phyloP scores from a whole-genome alignment of 2,329 filamentous ascomycete genomes.

The Teratosphaeria zuluensis region DNA sequence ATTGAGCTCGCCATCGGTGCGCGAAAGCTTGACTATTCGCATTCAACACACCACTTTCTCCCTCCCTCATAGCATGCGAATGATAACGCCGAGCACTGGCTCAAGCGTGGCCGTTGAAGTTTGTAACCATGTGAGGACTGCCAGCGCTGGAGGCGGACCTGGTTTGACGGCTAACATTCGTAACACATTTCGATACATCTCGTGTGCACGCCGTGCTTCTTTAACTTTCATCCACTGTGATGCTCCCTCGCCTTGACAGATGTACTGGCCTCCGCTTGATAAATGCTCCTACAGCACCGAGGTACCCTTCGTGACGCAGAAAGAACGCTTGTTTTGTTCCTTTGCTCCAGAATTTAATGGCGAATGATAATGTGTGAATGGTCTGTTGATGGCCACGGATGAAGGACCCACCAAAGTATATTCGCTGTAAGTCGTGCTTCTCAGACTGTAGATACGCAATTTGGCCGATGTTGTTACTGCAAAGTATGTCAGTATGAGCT shows the following conservation, averaged over 20 bases:
- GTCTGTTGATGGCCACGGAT: conserved; percentile 94
- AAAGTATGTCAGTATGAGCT: conserved; percentile 16
- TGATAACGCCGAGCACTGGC: too few species aligned
- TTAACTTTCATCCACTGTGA: neutral
- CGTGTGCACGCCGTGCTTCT: neutral
- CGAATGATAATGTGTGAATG: conserved; percentile 94
- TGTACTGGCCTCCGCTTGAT: conserved; percentile 81
- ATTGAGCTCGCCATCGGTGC: too few species aligned
- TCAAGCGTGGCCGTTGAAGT: too few species aligned
- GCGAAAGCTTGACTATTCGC: too few species aligned
- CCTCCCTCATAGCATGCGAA: too few species aligned
- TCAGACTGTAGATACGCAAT: conserved; percentile 96
- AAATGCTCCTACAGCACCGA: conserved; percentile 89
- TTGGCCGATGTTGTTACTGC: conserved; percentile 92
- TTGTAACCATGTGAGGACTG: too few species aligned
- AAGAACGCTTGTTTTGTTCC: conserved; percentile 94
- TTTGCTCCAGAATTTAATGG: conserved; percentile 95
- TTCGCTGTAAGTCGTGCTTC: conserved; percentile 80
- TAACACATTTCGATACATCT: neutral
- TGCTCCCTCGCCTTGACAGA: conserved; percentile 62
- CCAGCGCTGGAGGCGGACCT: neutral
- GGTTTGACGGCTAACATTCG: neutral
- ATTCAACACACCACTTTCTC: too few species aligned
- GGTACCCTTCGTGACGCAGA: conserved; percentile 86
- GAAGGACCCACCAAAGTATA: conserved; percentile 96